Evolutionary conservation across 139 green algal species (phyloP).

Genomic region (Prasinococcaceae sp.): DNA sequence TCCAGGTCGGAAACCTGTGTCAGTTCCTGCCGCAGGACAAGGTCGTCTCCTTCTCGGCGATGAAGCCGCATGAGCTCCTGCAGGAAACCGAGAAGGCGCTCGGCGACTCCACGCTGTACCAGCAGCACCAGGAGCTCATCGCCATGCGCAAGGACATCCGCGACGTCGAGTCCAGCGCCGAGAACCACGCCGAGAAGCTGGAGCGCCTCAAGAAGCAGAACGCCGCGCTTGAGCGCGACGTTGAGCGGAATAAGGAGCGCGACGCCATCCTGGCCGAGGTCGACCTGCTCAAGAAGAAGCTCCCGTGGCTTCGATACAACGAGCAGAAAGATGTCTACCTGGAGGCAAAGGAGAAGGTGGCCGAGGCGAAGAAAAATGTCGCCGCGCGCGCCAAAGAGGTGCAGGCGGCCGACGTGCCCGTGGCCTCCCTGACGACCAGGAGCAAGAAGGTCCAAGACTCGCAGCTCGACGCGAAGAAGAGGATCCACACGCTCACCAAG

Average conservation of each 20-base stretch:
- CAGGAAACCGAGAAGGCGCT: conserved; percentile 76
- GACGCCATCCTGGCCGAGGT: conserved; percentile 33
- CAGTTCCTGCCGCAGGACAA: conserved; percentile 92
- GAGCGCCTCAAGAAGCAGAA: conserved; percentile 31
- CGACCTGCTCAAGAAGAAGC: conserved; percentile 29
- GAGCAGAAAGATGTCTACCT: conserved; percentile 10
- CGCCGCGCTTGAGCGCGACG: conserved; percentile 42
- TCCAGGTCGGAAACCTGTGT: conserved; percentile 96
- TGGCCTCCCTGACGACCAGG: too few relatives aligned
- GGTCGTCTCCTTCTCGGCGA: conserved; percentile 71
- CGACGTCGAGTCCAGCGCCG: conserved; percentile 15
- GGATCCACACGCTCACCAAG: too few relatives aligned
- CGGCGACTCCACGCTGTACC: conserved; percentile 46
- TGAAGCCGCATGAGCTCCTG: conserved; percentile 67
- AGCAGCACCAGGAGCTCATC: conserved; percentile 61
- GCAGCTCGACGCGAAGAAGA: not conserved
- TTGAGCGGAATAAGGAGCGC: conserved; percentile 39
- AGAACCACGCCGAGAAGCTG: conserved; percentile 5
- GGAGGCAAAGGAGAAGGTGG: conserved; percentile 15
- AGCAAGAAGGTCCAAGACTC: not conserved
- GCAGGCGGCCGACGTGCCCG: too few relatives aligned
- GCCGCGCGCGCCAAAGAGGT: too few relatives aligned
- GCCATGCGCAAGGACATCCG: conserved; percentile 24
- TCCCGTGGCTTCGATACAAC: conserved; percentile 32
- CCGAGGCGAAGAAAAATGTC: too few relatives aligned